Conservation (phyloP, 2,329 filamentous ascomycete species). For the Cercospora citrullina region DNA sequence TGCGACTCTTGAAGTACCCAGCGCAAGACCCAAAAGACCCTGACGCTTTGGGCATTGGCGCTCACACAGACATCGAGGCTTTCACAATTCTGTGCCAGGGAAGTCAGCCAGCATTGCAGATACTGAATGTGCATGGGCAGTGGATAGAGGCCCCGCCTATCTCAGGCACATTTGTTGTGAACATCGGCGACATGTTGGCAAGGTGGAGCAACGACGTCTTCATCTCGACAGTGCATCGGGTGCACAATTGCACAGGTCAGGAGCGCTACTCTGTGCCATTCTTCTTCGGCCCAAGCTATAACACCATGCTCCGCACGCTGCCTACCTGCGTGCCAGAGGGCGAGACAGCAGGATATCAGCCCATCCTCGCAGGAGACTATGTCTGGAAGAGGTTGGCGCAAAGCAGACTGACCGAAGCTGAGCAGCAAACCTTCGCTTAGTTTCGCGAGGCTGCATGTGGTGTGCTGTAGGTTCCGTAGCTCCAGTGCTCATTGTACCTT, state of each 20-base stretch:
- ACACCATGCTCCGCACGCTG: slow-evolving; percentile 30
- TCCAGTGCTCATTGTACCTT: not conserved
- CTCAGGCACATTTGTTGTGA: slow-evolving; percentile 51
- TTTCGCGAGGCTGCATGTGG: not conserved
- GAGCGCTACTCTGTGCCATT: slow-evolving; percentile 51
- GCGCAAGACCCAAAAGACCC: slow-evolving; percentile 27
- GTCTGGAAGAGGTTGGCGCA: slow-evolving; percentile 27
- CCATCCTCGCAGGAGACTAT: slow-evolving; percentile 31
- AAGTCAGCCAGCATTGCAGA: slow-evolving; percentile 27
- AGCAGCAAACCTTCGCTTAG: slow-evolving; percentile 18
- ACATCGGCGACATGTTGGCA: slow-evolving; percentile 55
- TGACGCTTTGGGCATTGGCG: slow-evolving; percentile 40
- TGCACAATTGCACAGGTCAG: slow-evolving; percentile 45
- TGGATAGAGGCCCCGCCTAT: slow-evolving; percentile 51
- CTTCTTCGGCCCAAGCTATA: slow-evolving; percentile 49
- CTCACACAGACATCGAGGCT: slow-evolving; percentile 37
- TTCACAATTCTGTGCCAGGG: slow-evolving; percentile 32
- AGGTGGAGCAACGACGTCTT: slow-evolving; percentile 49
- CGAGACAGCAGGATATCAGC: slow-evolving; percentile 24
- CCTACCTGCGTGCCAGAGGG: slow-evolving; percentile 25
- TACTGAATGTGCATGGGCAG: slow-evolving; percentile 38
- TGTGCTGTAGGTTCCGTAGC: not conserved
- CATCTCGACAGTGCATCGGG: slow-evolving; percentile 49
- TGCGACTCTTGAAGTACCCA: slow-evolving; percentile 44
- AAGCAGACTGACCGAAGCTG: slow-evolving; percentile 25